Percentiles rank a stretch among this genome's conserved stretches.
phyloP scores from a whole-genome alignment of 768 basidiomycete genomes.

The Amanita polypyramis region DNA sequence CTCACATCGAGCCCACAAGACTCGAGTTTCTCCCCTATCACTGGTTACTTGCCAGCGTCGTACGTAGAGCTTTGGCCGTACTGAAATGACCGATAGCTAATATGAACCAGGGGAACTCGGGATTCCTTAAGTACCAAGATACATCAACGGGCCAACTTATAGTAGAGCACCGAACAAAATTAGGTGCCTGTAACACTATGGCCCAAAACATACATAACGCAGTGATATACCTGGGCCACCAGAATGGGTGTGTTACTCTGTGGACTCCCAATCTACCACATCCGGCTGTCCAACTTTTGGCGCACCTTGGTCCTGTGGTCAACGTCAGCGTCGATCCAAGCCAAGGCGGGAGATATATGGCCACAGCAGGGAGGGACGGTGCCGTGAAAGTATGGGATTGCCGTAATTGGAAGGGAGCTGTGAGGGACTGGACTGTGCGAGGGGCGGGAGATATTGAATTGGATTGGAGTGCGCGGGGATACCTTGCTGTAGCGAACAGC shows the following conservation, averaged over 20 bases:
- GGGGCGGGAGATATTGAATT: conserved; percentile 54
- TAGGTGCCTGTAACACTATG: conserved; percentile 79
- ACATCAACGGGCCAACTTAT: conserved; percentile 87
- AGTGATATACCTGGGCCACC: conserved; percentile 89
- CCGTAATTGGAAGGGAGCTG: conserved; percentile 85
- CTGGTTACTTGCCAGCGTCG: conserved; percentile 82
- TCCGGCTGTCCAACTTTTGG: conserved; percentile 84
- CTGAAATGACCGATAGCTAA: background rate
- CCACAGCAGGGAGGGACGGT: conserved; percentile 81
- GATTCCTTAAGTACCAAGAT: conserved; percentile 94
- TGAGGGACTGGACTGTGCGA: conserved; percentile 67
- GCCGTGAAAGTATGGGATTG: conserved; percentile 95
- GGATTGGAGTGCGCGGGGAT: conserved; percentile 82
- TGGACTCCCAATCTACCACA: conserved; percentile 95
- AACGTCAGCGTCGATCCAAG: conserved; percentile 79
- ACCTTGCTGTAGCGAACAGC: conserved; percentile 71
- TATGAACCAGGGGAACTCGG: conserved; percentile 60
- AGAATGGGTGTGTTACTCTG: conserved; percentile 90
- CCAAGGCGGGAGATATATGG: conserved; percentile 82
- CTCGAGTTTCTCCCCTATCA: conserved; percentile 94
- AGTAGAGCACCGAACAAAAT: conserved; percentile 80
- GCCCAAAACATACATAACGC: conserved; percentile 89
- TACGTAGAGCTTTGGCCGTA: conserved; percentile 28
- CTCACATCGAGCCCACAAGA: conserved; percentile 81
- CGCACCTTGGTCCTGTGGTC: conserved; percentile 82